Percentiles rank a stretch among this genome's conserved stretches.
Evolutionary conservation across 306 rosid species (phyloP).

Genomic region (Medicago lupulina): DNA sequence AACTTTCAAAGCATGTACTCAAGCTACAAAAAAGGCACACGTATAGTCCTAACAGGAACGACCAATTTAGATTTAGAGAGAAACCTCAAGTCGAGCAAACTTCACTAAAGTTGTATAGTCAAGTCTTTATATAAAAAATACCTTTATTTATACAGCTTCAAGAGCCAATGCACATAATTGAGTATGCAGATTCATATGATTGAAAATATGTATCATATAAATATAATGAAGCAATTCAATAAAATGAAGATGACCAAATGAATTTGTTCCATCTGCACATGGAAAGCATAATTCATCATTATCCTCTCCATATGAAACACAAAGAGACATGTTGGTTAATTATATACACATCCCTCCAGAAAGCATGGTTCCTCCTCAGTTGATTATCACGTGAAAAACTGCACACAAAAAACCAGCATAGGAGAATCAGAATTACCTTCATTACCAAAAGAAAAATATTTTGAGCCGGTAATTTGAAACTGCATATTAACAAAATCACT

Average conservation of each 20-base stretch:
- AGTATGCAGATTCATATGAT: slow-evolving; percentile 38
- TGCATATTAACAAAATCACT: slow-evolving; percentile 42
- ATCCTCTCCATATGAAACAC: slow-evolving; percentile 46
- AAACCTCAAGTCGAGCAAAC: not conserved
- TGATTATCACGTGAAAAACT: slow-evolving; percentile 52
- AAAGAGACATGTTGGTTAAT: slow-evolving; percentile 43
- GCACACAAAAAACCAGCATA: slow-evolving; percentile 30
- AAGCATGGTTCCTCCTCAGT: slow-evolving; percentile 53
- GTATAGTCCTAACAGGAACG: too few relatives aligned
- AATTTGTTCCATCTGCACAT: slow-evolving; percentile 43
- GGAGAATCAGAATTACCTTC: slow-evolving; percentile 15
- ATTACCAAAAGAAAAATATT: not conserved
- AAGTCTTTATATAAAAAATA: slow-evolving; percentile 14
- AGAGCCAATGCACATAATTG: slow-evolving; percentile 44
- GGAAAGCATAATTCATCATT: slow-evolving; percentile 51
- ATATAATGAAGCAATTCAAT: slow-evolving; percentile 23
- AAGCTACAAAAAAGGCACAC: not conserved
- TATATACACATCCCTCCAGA: slow-evolving; percentile 58
- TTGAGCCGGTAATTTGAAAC: not conserved
- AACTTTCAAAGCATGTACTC: not conserved
- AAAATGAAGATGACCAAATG: slow-evolving; percentile 34
- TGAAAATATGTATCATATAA: slow-evolving; percentile 29
- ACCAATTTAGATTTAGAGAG: not conserved
- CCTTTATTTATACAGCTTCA: slow-evolving; percentile 54
- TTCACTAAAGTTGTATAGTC: not conserved